These are phyloP conservation scores for Chlorella sp. DNA, from an alignment of 139 green algal genomes.

Conservation along the genomic window DNA sequence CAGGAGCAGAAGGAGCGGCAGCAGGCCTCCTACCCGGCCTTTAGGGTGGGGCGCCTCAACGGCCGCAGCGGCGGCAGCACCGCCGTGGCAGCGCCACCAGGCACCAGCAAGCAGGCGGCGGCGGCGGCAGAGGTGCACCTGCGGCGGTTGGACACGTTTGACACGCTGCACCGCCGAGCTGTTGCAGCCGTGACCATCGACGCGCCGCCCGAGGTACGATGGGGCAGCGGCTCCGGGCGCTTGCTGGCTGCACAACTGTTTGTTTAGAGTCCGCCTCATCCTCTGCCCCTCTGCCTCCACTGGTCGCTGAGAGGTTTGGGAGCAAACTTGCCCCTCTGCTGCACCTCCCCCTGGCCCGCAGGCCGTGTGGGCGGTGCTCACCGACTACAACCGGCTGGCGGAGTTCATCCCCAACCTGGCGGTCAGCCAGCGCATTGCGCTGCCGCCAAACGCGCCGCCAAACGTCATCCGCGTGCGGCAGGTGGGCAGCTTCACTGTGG, in stretches of 20 bases:
- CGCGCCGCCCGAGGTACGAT: slow-evolving; percentile 30
- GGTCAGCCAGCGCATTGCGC: slow-evolving; percentile 49
- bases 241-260: neutral
- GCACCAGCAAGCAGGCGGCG: neutral
- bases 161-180: slow-evolving; percentile 52
- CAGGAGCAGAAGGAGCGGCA: slow-evolving; percentile 40
- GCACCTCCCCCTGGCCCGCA: neutral
- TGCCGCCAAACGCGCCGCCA: slow-evolving; percentile 22
- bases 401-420: slow-evolving; percentile 69
- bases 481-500: neutral
- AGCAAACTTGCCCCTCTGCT: neutral
- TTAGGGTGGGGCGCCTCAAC: slow-evolving; percentile 10
- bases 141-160: slow-evolving; percentile 49
- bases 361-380: slow-evolving; percentile 28
- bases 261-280: neutral
- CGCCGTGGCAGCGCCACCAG: neutral
- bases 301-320: too few relatives aligned
- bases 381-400: slow-evolving; percentile 58
- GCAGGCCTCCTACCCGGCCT: slow-evolving; percentile 34
- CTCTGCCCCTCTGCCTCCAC: neutral
- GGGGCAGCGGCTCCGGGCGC: neutral
- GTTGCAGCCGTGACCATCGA: slow-evolving; percentile 55
- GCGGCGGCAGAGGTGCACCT: slow-evolving; percentile 55
- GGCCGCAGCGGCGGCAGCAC: neutral
- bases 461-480: slow-evolving; percentile 55